Base-by-base conservation (phyloP, 139 green algal genomes). In the Chlorella sorokiniana region DNA sequence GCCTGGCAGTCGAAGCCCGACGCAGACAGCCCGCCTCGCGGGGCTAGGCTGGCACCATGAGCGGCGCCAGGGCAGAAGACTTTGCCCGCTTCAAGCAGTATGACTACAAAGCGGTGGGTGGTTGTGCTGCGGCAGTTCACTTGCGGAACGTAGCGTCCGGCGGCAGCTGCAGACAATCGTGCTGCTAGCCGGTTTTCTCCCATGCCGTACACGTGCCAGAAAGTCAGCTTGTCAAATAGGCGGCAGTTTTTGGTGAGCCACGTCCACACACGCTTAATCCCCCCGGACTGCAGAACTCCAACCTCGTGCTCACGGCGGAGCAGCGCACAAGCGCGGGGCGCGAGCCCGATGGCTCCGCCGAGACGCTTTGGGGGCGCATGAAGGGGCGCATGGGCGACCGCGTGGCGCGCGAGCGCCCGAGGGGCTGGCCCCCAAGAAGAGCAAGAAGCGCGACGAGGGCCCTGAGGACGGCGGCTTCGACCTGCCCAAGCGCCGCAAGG, bases 301-400 rank as follows among this genome's bases (percentile, higher is more conserved):
- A 91, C 78, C 88, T 99, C 2, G 96, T 99, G 84, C 91, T 99
- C 22, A 98, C 96, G 0, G 91, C 94, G 2, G 95, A 98, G 70
- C 94, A 89, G 44, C 91, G 94, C 41, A 94, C 89, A 20, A 88
- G 95, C 20, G 93, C 93, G 18, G 88, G 85, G 11, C 83, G 88
- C 33, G 96, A 98, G 86, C 96, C 97, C 8, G 95, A 91, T 48
- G 97, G 97, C 23, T 93, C 96, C 82, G 92, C 96, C 22, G 94
- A 97, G 79, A 91, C 94, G 35, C 91, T 99, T 16, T 94, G 87
- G 85, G 93, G 92, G 1, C 86, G 89, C 23, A 95, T 96, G 88
- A 80, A 90, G 35, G 85, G 87, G 23, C 94, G 94, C 69, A 98
- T 99, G 91, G 97, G 97, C 16, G 97, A 99, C 86, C 81, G 95